Evolutionary conservation across 257 asterid species (phyloP), one percentile per base, ranked within the genome.

Genomic region (Prunella vulgaris): DNA sequence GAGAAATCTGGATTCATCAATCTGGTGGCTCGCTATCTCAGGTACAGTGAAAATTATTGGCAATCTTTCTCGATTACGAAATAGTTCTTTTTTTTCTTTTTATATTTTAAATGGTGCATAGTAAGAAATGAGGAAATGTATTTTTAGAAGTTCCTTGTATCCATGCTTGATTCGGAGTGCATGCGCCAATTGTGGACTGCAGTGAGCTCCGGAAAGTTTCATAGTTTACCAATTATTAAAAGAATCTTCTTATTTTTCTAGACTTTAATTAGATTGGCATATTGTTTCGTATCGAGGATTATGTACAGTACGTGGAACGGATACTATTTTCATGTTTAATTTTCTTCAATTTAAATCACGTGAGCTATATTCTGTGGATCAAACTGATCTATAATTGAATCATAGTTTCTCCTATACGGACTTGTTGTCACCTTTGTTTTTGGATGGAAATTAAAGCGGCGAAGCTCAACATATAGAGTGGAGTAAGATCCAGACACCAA

Each of bases 1-100:
- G 97, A 93, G 90, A 90, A 90, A 82, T 80, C 90, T 74, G 95
- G 90, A 85, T 88, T 85, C 78, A 78, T 88, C 84, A 80, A 80
- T 64, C 87, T 88, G 74, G 92, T 88, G 40, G 7, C 90, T 60
- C 98, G 98, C 83, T 90, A 87, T 64, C 92, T 93, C 71, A 93
- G 98, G 98, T 93, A 78, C 72, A 9, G 21, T 35, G 70, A 24
- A 30, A 20, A 22, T 49, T 42, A 58, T 69, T 27, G 60, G 60
- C 56, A 17, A 37, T 24, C 32, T 62, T 69, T 30, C 18, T 60
- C 64, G 54, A 40, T 68, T 25, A 22, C 54, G 53, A 21, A 9
- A 28, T 71, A 27, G 46, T 10, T 27, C 33, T 20, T 3, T 3
- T 51, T 1, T 38, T 24, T 22, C 32, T 17, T 13, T 17, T 3